phyloP scores from a whole-genome alignment of 805 yeast species.

The Myxozyma melibiosi region DNA sequence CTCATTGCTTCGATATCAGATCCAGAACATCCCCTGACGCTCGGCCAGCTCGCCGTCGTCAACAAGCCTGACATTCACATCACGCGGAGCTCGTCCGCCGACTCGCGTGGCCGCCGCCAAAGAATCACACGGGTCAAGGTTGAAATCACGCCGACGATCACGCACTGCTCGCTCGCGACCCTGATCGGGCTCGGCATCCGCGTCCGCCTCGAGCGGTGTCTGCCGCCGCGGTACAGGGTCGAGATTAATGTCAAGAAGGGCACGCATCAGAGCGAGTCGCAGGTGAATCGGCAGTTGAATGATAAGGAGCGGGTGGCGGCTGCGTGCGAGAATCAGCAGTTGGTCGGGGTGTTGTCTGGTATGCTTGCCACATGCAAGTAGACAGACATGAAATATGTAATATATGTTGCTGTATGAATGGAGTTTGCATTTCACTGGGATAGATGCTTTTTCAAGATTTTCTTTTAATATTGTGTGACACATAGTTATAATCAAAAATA shows the following conservation, averaged over 20 bases:
- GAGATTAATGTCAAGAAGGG: conserved; percentile 83
- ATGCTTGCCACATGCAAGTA: conserved; percentile 79
- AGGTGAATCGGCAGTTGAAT: conserved; percentile 93
- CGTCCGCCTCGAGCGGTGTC: conserved; percentile 83
- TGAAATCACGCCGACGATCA: conserved; percentile 93
- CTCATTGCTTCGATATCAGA: conserved; percentile 84
- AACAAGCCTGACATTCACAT: conserved; percentile 79
- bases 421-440: background rate
- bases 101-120: conserved; percentile 33
- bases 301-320: conserved; percentile 98
- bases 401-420: no score
- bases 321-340: conserved; percentile 95
- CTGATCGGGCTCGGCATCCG: conserved; percentile 92
- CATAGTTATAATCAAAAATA: background rate
- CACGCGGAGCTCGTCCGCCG: conserved; percentile 54
- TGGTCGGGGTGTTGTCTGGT: conserved; percentile 83
- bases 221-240: conserved; percentile 82
- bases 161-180: conserved; percentile 96
- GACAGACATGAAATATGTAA: background rate
- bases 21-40: conserved; percentile 95
- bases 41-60: conserved; percentile 94
- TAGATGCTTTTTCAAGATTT: background rate
- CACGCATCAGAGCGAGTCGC: conserved; percentile 92
- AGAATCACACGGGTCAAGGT: conserved; percentile 76
- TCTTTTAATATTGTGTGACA: background rate